These are phyloP conservation scores for Phytopythium vexans DNA, from an alignment of 352 stramenopile genomes.

Conservation along the genomic window DNA sequence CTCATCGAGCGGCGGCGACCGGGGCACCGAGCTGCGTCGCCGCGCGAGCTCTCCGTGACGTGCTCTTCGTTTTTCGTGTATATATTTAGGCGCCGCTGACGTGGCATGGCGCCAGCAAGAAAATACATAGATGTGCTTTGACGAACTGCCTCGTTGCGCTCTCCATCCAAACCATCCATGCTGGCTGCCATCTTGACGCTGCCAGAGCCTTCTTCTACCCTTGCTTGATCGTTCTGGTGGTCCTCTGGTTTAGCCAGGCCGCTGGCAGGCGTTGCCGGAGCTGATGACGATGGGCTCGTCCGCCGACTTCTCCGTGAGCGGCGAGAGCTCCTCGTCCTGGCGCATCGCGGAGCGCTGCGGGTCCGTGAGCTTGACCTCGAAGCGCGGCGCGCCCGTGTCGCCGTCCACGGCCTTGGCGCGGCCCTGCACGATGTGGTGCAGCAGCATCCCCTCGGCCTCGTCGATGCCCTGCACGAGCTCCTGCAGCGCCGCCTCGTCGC, in stretches of 20 bases:
- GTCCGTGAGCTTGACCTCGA: conserved; percentile 78
- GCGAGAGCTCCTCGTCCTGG: conserved; percentile 81
- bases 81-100: no score
- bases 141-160: no score
- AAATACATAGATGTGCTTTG: no score
- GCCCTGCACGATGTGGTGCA: conserved; percentile 85
- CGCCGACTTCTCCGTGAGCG: conserved; percentile 72
- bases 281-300: conserved; percentile 73
- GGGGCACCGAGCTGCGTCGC: no score
- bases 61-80: no score
- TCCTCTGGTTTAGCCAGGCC: conserved; percentile 24
- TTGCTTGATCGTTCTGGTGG: not conserved
- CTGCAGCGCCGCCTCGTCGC: conserved; percentile 40
- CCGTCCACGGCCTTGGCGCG: conserved; percentile 42
- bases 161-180: no score
- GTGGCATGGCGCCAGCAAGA: no score
- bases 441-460: conserved; percentile 79
- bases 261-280: conserved; percentile 77
- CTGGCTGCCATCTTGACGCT: no score
- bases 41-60: no score
- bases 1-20: no score
- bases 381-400: conserved; percentile 28
- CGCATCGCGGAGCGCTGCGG: conserved; percentile 73
- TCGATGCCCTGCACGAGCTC: conserved; percentile 75
- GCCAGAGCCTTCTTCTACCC: not conserved